Base-by-base conservation (phyloP, 1,139 yeast genomes). In the Magnusiomyces ingens region DNA sequence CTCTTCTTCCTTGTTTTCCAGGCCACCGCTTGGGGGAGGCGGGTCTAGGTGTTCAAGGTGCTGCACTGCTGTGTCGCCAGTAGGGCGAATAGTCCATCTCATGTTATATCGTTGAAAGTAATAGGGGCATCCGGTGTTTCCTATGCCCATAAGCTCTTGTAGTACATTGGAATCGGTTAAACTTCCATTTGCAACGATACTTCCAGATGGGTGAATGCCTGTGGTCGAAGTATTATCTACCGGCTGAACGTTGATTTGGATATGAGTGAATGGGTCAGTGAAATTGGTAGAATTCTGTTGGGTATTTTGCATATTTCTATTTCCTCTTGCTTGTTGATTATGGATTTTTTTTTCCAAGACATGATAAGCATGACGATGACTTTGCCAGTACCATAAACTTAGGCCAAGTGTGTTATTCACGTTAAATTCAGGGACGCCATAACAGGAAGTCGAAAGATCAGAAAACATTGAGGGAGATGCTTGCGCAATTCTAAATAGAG, bases 351-450 rank as follows among this genome's bases (percentile, higher is more conserved):
- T 32, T 32, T 32, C 37, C 10, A 36, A 35, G 17, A 43, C 44
- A 29, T 44, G 26, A 11, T n/a, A 47, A 10, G 53, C 41, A 32
- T 45, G 13, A 18, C 49, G 22, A 40, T 48, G 19, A 49, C 54
- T 50, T 3, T 62, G 58, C 67, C 67, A 63, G 56, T 69, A 70
- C 61, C 62, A 57, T 12, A 68, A 55, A 0, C 68, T 69, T 2
- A 66, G 55, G 4, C 73, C 73, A n/a, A 70, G 55, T 22, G 52
- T 55, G 43, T 61, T 55, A 5, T 53, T 54, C 3, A 68, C 66
- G 53, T 70, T 70, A 19, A 69, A 57, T 17, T 58, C 57, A 1
- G 70, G 67, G 4, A 60, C 54, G 2, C 73, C 73, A 50, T 64
- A 69, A 38, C 46, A 41, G 11, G 54, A 35, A 13, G 54, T 38